Evolutionary conservation across 306 rosid species (phyloP).

Genomic region (Quercus agrifolia): DNA sequence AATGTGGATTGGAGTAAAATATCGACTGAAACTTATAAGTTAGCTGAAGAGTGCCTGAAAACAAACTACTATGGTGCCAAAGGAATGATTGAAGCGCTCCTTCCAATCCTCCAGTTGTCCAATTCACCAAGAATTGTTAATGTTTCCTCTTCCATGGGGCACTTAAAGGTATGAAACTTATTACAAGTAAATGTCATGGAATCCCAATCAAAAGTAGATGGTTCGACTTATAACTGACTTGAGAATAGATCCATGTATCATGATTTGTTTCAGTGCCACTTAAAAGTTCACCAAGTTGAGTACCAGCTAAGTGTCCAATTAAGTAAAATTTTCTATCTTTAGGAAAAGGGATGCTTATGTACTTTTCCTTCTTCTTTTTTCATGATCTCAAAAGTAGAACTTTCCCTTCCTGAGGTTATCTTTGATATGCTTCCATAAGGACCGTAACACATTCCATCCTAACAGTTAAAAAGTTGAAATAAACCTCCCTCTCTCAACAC

Average conservation of each 20-base stretch:
- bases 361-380: neutral
- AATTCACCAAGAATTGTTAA: conserved; percentile 9
- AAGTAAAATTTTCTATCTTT: too few relatives aligned
- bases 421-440: too few relatives aligned
- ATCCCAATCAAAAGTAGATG: too few relatives aligned
- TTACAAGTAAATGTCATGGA: too few relatives aligned
- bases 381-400: too few relatives aligned
- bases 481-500: too few relatives aligned
- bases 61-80: conserved; percentile 2
- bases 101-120: neutral
- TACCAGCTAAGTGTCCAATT: too few relatives aligned
- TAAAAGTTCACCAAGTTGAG: neutral
- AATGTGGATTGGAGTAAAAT: neutral
- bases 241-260: neutral
- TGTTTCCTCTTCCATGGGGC: neutral
- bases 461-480: too few relatives aligned
- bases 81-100: neutral
- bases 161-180: neutral
- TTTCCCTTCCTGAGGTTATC: too few relatives aligned
- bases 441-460: too few relatives aligned
- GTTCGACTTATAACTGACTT: too few relatives aligned
- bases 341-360: too few relatives aligned
- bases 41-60: conserved; percentile 1
- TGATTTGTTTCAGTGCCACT: neutral
- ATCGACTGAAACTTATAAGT: neutral